Evolutionary conservation across 345 rosid species (phyloP).

Genomic region (Streptanthus diversifolius): DNA sequence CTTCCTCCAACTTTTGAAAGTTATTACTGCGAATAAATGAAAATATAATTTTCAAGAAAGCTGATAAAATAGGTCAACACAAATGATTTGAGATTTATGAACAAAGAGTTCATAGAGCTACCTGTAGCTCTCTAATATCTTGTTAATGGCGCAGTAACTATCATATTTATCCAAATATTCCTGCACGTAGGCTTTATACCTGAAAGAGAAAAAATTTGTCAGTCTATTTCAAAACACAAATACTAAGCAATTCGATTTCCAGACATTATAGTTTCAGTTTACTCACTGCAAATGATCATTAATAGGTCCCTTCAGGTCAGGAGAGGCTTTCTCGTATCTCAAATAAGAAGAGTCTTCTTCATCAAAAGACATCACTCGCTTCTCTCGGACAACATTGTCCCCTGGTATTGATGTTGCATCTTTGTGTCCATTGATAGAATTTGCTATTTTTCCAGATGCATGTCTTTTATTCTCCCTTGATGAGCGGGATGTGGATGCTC

Average conservation of each 20-base stretch:
- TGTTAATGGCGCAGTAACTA: conserved; percentile 67
- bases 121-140: conserved; percentile 75
- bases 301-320: conserved; percentile 76
- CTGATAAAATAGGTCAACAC: not conserved
- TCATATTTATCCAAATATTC: conserved; percentile 80
- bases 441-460: conserved; percentile 31
- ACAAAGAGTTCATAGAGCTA: conserved; percentile 28
- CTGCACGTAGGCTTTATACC: conserved; percentile 75
- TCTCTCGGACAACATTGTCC: conserved; percentile 45
- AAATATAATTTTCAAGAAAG: not conserved
- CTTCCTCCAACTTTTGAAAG: conserved; percentile 68
- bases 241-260: not conserved
- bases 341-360: conserved; percentile 60
- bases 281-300: conserved; percentile 80
- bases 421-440: conserved; percentile 44
- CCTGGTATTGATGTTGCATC: conserved; percentile 41
- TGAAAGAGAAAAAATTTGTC: conserved; percentile 29
- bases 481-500: conserved; percentile 43
- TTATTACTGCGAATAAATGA: conserved; percentile 44
- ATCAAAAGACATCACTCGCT: conserved; percentile 52
- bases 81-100: conserved; percentile 5
- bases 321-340: conserved; percentile 75
- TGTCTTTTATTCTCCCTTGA: conserved; percentile 51
- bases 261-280: conserved; percentile 8
- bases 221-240: not conserved